Evolutionary conservation across 1,284 basidiomycete species (phyloP).

Genomic region (Marasmius tenuissimus): DNA sequence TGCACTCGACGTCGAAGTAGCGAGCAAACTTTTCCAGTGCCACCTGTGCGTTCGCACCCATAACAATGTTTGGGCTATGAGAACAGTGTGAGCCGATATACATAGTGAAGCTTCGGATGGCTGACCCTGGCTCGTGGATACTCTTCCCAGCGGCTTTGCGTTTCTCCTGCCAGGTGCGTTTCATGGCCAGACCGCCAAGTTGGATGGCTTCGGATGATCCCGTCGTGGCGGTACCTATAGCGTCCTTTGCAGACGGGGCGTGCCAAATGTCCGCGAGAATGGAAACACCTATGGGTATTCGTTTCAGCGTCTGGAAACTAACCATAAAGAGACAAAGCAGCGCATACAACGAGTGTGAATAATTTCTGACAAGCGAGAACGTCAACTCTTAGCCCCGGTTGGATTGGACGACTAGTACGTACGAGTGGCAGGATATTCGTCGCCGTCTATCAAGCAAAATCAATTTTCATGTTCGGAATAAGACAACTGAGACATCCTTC

Average conservation of each 20-base stretch:
- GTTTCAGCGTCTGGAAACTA: neutral
- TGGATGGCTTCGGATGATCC: conserved; percentile 94
- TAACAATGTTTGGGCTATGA: conserved; percentile 66
- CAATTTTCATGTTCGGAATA: neutral
- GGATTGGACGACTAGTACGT: conserved; percentile 19
- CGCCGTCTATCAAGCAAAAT: conserved; percentile 35
- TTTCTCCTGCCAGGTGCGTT: conserved; percentile 90
- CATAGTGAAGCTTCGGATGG: neutral
- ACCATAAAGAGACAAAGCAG: neutral
- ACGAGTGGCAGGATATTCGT: conserved; percentile 89
- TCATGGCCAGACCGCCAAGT: conserved; percentile 93
- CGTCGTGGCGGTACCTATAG: conserved; percentile 91
- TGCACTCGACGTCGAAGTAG: conserved; percentile 88
- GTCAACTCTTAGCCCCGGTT: neutral
- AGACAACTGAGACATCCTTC: conserved; percentile 10
- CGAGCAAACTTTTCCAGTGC: conserved; percentile 90
- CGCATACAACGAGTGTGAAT: conserved; percentile 75
- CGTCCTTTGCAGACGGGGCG: conserved; percentile 70
- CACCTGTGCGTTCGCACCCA: conserved; percentile 85
- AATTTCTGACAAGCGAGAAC: conserved; percentile 41
- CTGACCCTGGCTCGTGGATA: conserved; percentile 75
- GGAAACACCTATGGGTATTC: conserved; percentile 47
- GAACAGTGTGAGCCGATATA: neutral
- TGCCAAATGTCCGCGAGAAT: conserved; percentile 95
- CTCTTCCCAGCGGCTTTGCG: conserved; percentile 86